Evolutionary conservation across 192 early-diverging fungal species (phyloP).

Genomic region (Dissophora ornata): DNA sequence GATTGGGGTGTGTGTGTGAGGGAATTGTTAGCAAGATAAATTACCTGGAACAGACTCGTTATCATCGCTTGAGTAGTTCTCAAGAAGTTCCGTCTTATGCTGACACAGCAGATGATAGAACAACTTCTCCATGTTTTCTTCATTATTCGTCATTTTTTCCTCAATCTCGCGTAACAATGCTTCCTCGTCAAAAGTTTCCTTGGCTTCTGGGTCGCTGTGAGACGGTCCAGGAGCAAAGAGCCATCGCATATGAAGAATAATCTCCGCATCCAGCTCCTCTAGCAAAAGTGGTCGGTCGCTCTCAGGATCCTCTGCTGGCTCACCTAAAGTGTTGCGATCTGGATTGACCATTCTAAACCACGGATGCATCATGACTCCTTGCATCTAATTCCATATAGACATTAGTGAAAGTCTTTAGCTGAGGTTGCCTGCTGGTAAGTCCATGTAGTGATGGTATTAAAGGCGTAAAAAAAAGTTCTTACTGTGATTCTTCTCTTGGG

Average conservation of each 20-base stretch:
- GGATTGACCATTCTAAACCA: constrained; percentile 63
- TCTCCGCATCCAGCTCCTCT: constrained; percentile 48
- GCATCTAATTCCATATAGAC: too few species aligned
- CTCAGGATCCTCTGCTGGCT: constrained; percentile 50
- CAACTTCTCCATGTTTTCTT: constrained; percentile 50
- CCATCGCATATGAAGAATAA: constrained; percentile 52
- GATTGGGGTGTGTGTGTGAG: too few species aligned
- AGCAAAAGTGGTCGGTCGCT: constrained; percentile 17
- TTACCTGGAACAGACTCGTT: constrained; percentile 31
- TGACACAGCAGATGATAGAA: constrained; percentile 52
- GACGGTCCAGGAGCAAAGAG: constrained; percentile 51
- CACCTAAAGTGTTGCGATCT: constrained; percentile 41
- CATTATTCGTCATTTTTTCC: constrained; percentile 42
- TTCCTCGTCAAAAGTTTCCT: constrained; percentile 44
- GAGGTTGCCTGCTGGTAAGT: too few species aligned
- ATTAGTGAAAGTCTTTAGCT: too few species aligned
- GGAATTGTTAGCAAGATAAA: too few species aligned
- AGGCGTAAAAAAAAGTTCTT: constrained; percentile 10
- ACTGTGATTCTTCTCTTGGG: constrained; percentile 59
- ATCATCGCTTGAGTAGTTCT: constrained; percentile 39
- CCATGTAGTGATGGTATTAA: too few species aligned
- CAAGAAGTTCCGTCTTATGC: constrained; percentile 50
- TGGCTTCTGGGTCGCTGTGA: constrained; percentile 43
- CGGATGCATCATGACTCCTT: constrained; percentile 63
- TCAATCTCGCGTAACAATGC: constrained; percentile 44